phyloP scores from a whole-genome alignment of 495 filamentous ascomycete species.

The Aspergillus saccharolyticus region DNA sequence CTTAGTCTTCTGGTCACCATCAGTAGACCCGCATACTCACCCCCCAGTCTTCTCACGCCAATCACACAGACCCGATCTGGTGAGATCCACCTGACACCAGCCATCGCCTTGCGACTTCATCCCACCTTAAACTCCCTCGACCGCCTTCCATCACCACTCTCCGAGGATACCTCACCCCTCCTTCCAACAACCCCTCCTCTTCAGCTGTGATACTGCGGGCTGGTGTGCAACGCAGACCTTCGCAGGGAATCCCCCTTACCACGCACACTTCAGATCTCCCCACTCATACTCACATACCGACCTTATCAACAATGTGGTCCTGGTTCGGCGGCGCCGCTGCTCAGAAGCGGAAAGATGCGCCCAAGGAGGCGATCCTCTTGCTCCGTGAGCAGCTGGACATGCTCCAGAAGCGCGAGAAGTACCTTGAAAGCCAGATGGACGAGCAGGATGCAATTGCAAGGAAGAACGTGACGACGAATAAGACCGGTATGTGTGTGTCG shows the following conservation, averaged over 20 bases:
- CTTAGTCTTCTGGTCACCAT: not conserved
- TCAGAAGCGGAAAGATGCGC: conserved; percentile 83
- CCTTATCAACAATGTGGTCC: conserved; percentile 57
- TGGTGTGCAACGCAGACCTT: not conserved
- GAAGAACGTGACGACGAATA: conserved; percentile 86
- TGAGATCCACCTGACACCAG: not conserved
- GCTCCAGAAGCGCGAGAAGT: conserved; percentile 93
- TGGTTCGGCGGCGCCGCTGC: conserved; percentile 79
- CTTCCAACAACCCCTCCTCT: not conserved
- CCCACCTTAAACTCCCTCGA: not conserved
- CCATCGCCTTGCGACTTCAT: not conserved
- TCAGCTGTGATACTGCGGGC: not conserved
- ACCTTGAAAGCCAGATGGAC: conserved; percentile 83
- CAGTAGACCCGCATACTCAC: not conserved
- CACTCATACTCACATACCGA: not conserved
- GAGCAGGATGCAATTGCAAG: conserved; percentile 90
- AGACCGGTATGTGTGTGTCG: conserved; percentile 67
- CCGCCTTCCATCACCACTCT: not conserved
- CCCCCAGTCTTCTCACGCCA: not conserved
- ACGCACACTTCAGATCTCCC: not conserved
- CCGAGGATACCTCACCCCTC: too few relatives aligned
- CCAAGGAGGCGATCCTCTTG: conserved; percentile 93
- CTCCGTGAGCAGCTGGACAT: conserved; percentile 89
- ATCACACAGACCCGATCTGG: not conserved
- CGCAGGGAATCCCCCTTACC: not conserved